Conservation (phyloP, 768 basidiomycete genomes). For the Psilocybe cyanescens region DNA sequence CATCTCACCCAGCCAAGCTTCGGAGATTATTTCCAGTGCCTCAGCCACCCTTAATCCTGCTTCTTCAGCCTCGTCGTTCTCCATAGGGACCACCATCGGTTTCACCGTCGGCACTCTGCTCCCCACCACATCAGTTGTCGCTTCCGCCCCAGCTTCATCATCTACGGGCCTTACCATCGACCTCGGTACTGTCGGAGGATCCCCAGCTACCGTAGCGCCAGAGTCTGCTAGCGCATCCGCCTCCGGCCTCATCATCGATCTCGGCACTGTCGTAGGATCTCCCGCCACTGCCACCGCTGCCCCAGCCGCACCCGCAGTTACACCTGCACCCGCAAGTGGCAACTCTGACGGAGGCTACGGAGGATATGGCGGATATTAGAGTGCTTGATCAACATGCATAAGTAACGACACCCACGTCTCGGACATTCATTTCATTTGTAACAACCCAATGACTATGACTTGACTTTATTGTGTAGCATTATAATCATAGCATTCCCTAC, state of each 20-base stretch:
- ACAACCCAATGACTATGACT: neutral
- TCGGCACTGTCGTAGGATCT: neutral
- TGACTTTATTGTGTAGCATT: too few species aligned
- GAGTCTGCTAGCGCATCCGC: too few species aligned
- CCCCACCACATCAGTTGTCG: neutral
- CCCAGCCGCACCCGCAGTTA: neutral
- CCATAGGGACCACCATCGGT: neutral
- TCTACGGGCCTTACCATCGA: neutral
- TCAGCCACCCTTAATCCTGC: neutral
- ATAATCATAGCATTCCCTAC: too few species aligned
- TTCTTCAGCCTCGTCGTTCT: neutral
- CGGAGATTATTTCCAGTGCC: slow-evolving; percentile 41
- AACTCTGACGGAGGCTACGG: slow-evolving; percentile 14
- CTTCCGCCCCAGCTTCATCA: neutral
- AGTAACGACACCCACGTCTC: neutral
- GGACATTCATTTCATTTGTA: neutral
- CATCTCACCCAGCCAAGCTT: slow-evolving; percentile 31
- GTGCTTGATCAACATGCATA: neutral
- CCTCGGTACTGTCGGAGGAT: neutral
- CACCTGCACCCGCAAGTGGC: neutral
- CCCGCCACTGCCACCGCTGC: neutral
- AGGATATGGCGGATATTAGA: slow-evolving; percentile 5
- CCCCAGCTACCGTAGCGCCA: neutral
- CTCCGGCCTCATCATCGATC: neutral
- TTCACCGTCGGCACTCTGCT: neutral